Evolutionary conservation across 2,329 filamentous ascomycete species (phyloP), one percentile per base, ranked within the genome.

Genomic region (Trichophaea hybrida): DNA sequence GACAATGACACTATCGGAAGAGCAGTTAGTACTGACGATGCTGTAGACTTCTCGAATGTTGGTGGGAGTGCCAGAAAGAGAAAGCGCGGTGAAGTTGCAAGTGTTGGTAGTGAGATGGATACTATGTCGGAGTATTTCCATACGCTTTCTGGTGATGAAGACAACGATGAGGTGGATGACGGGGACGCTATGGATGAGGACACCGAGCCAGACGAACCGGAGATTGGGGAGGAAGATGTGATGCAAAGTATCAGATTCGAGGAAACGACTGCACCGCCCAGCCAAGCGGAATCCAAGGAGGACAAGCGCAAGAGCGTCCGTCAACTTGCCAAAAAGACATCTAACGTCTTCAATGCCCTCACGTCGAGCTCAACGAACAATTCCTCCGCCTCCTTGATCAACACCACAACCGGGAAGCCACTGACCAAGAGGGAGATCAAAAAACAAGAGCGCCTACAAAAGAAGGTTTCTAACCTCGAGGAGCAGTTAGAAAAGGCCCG

Each of bases 401-500:
- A 32, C 12, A 24, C 4, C 48, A 24, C n/a, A 24, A 13, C 13
- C 15, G 48, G 48, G 1, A 44, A 40, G 15, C 12, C 17, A 17
- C 53, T 15, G 33, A 44, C 55, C 33, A 62, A 62, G 44, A 53
- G 60, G 31, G 59, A 64, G 8, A 38, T 62, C 12, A 62, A 59
- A 55, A 59, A 59, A 33, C 53, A 60, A 34, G 61, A 65, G 57
- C 61, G 55, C 6, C 63, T 65, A 46, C 54, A 56, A 44, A 65
- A 64, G 43, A 64, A 60, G 48, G 63, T 65, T 33, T 62, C 61
- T 17, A 60, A 59, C 55, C 59, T 65, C 10, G 61, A 65, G 48
- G 59, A 64, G 32, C 57, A 64, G 24, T 57, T 65, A 8, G 57
- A 62, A n/a, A 61, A 55, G 15, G 63, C 61, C 4, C 55, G 49